Percentiles rank a stretch among this genome's conserved stretches.
Conservation (phyloP, 163 green algal genomes). For the Scenedesmus sp. region DNA sequence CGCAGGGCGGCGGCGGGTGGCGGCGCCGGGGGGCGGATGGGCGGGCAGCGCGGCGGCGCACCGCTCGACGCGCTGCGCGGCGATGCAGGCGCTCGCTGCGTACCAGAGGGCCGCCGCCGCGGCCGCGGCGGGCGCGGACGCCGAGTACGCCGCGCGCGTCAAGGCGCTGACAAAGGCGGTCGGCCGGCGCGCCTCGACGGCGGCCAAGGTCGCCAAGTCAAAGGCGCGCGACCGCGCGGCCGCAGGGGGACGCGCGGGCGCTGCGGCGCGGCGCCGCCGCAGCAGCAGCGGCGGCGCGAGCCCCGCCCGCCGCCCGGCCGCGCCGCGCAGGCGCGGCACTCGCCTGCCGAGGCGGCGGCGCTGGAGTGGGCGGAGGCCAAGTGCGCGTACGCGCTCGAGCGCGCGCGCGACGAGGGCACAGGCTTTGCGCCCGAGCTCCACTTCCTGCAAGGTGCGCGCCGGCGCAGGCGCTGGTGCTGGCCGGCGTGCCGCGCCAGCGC, state of each 20-base stretch:
- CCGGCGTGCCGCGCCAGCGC: not conserved
- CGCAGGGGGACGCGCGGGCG: too few relatives aligned
- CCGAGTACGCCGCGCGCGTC: conserved; percentile 23
- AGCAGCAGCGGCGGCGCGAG: too few relatives aligned
- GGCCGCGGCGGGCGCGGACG: not conserved
- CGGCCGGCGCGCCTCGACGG: not conserved
- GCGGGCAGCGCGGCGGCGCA: too few relatives aligned
- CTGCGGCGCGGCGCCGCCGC: too few relatives aligned
- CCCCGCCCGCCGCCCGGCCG: too few relatives aligned
- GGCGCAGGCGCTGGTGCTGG: not conserved
- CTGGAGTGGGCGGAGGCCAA: conserved; percentile 41
- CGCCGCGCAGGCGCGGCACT: conserved; percentile 7
- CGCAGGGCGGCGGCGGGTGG: not conserved
- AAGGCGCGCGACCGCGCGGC: too few relatives aligned
- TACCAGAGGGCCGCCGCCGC: conserved; percentile 10
- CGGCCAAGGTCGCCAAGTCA: conserved; percentile 1
- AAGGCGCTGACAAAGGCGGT: conserved; percentile 32
- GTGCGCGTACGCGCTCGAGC: conserved; percentile 84
- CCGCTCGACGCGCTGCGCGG: too few relatives aligned
- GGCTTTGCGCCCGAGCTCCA: conserved; percentile 42
- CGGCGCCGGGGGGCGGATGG: too few relatives aligned
- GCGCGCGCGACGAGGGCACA: conserved; percentile 60
- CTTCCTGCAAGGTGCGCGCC: conserved; percentile 10
- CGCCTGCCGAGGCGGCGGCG: conserved; percentile 8
- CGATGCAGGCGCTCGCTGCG: conserved; percentile 6